Base-by-base conservation (phyloP, 2,329 filamentous ascomycete species). In the Elsinoe arachidis region DNA sequence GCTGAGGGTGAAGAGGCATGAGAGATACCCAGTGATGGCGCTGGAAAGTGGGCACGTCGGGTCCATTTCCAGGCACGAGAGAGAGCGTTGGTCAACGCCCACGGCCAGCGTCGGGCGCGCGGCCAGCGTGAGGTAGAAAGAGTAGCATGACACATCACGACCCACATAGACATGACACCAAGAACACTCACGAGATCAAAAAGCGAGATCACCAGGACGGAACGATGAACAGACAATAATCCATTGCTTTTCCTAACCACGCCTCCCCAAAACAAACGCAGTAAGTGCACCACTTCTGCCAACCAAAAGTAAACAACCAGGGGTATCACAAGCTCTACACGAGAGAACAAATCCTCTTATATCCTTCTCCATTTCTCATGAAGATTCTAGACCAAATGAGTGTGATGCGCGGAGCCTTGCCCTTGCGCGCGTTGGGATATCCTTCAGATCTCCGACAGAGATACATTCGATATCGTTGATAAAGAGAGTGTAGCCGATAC, bases 171-270 rank as follows among this genome's bases (percentile, higher is more conserved):
- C 26, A 23, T 51, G 10, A 51, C 46, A 15, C 33, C 30, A 51
- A 17, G 19, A 12, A 35, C 30, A 34, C 5, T 5, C 26, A 21
- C 26, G 17, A n/a, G 17, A 39, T 1, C 37, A 10, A 30, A 19
- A 34, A 43, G 35, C 30, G 30, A 34, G 11, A 10, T 6, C 4
- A 9, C 26, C 5, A 51, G 12, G 44, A 33, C 44, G 4, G 37
- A 6, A 53, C 30, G 49, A 51, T 34, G 46, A 51, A 35, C 26
- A 35, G 21, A 51, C 26, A 35, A 35, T 35, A 19, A 3, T 38
- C n/a, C 37, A 37, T 51, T 53, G 49, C 49, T 38, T 53, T 53
- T 53, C 49, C 26, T 51, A 51, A 34, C 46, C 26, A 51, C 46
- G 46, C 46, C 46, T 34, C 37, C 9, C 5, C 23, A 14, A 35